Evolutionary conservation across 1,284 basidiomycete genomes (phyloP), one percentile per base, ranked within the genome.

Genomic region (Boletus hoseneyae): DNA sequence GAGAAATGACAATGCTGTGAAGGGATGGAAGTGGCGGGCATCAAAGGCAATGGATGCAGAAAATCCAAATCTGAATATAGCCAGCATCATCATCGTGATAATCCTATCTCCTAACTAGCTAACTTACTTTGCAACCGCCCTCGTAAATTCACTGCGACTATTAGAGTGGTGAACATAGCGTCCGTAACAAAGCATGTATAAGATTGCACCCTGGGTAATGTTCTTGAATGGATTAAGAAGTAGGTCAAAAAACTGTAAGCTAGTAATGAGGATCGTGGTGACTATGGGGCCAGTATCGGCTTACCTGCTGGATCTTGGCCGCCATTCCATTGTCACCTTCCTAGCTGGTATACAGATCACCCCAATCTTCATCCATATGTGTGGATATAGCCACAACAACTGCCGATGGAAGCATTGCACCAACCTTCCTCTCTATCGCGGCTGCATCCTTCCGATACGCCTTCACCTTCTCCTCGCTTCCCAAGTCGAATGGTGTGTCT

Each of bases 161-260:
- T 38, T 5, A 3, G 35, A 38, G 19, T 45, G 44, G 10, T 9
- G n/a, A 4, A 45, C 19, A 5, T 45, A 38, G 11, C n/a, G 10
- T 38, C 36, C 35, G 16, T 36, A 45, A 15, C 44, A 30, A 12
- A 45, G 19, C 44, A 45, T 45, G 9, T 45, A 45, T 2, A 45
- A 10, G 9, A 13, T 21, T 11, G 16, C 11, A 12, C 10, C 19
- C 12, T 18, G 10, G 19, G 19, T 19, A 13, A 37, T 13, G 9
- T 21, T 21, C 36, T 37, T 21, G 11, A 37, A 37, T 6, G 36
- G 36, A 21, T 13, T 3, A 21, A 37, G 18, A 13, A 37, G 15
- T 12, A 21, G 13, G 11, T 37, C 9, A 12, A 37, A 37, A 11
- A 37, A 37, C 36, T 37, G 9, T 21, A n/a, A 18, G 15, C 21